Conservation (phyloP, 805 yeast species). For the Wickerhamiella spandovensis region DNA sequence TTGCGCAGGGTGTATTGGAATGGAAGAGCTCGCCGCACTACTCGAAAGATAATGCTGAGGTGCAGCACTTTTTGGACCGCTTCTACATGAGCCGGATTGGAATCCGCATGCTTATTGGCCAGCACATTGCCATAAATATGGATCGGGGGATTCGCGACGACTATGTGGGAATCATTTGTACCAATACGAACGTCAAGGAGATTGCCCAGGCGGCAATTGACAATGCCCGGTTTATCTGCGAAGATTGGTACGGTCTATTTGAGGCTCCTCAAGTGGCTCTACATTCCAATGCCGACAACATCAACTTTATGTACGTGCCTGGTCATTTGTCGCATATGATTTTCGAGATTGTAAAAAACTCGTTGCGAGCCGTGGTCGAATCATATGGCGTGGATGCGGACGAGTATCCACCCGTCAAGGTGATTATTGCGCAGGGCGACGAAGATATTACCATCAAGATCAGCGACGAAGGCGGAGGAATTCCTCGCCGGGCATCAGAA, state of each 20-base stretch:
- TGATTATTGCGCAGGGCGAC: conserved; percentile 75
- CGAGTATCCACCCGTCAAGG: conserved; percentile 69
- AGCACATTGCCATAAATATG: conserved; percentile 71
- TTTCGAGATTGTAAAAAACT: conserved; percentile 77
- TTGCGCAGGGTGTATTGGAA: conserved; percentile 84
- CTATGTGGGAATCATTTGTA: conserved; percentile 81
- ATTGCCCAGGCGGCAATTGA: conserved; percentile 81
- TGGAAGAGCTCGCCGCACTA: conserved; percentile 52
- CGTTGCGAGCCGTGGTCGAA: conserved; percentile 81
- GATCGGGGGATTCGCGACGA: conserved; percentile 45
- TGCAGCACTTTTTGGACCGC: conserved; percentile 71
- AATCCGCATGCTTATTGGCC: conserved; percentile 88
- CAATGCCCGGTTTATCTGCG: conserved; percentile 81
- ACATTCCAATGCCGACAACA: conserved; percentile 53
- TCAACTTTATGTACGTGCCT: conserved; percentile 82
- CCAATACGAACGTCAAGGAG: conserved; percentile 70
- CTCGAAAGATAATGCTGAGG: conserved; percentile 48
- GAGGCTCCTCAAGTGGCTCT: conserved; percentile 77
- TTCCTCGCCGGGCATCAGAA: conserved; percentile 71
- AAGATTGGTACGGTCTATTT: conserved; percentile 74
- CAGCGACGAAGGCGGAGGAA: conserved; percentile 91
- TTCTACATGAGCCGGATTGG: conserved; percentile 88
- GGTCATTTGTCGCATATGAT: conserved; percentile 87
- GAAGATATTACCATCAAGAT: conserved; percentile 86
- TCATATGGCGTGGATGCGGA: conserved; percentile 55